Evolutionary conservation across 2,329 filamentous ascomycete genomes (phyloP).

Genomic region (Sarocladium oryzae): DNA sequence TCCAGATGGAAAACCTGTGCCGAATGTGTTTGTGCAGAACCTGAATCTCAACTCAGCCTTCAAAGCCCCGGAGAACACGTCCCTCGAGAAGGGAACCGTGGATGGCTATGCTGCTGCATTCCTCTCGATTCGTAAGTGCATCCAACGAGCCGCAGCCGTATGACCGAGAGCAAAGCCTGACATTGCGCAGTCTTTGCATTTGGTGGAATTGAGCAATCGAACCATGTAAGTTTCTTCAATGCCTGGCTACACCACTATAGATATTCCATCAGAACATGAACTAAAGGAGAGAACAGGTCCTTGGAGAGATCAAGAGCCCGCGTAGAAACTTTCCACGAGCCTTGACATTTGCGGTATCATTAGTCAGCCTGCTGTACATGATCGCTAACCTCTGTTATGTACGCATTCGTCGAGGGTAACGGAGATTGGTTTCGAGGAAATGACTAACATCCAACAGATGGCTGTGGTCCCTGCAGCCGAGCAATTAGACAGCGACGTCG

Average conservation of each 20-base stretch:
- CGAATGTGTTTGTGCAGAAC: constrained; percentile 21
- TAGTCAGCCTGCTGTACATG: constrained; percentile 27
- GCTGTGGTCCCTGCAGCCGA: constrained; percentile 24
- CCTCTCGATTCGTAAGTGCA: constrained; percentile 27
- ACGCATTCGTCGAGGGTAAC: too few relatives aligned
- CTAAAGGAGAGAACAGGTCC: constrained; percentile 14
- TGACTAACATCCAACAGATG: constrained; percentile 27
- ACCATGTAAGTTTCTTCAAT: constrained; percentile 17
- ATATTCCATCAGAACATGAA: background rate
- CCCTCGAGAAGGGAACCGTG: constrained; percentile 16
- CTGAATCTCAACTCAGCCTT: constrained; percentile 21
- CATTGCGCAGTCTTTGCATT: constrained; percentile 27
- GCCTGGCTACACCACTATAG: background rate
- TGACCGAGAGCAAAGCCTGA: too few relatives aligned
- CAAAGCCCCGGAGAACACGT: background rate
- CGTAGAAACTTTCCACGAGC: constrained; percentile 26
- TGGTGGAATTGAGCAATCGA: constrained; percentile 32
- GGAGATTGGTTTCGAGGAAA: too few relatives aligned
- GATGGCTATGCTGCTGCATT: constrained; percentile 33
- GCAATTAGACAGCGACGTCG: constrained; percentile 19
- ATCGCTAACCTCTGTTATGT: constrained; percentile 19
- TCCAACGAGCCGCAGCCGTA: too few relatives aligned
- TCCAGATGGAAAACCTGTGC: constrained; percentile 19
- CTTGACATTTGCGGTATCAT: constrained; percentile 23
- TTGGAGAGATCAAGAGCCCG: constrained; percentile 26